These are phyloP conservation scores for Lasiosphaeris hirsuta DNA, from an alignment of 495 filamentous ascomycete species.

Conservation along the genomic window DNA sequence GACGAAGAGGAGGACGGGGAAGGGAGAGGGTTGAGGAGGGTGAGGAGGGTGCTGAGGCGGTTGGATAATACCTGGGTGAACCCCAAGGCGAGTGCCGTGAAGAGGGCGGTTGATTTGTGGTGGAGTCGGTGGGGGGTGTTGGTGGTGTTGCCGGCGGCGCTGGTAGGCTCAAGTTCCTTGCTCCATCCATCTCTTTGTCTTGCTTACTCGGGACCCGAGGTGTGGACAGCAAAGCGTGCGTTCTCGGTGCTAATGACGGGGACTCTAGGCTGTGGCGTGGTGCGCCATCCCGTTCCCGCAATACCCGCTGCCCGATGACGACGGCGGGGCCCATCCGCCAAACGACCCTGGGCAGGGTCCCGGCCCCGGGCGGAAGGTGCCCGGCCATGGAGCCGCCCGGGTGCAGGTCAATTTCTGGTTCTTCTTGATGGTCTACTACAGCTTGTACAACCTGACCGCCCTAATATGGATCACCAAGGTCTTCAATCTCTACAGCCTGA, in stretches of 20 bases:
- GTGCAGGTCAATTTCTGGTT: slow-evolving; percentile 66
- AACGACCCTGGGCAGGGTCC: slow-evolving; percentile 17
- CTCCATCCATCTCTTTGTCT: not conserved
- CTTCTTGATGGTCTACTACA: slow-evolving; percentile 63
- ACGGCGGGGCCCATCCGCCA: slow-evolving; percentile 25
- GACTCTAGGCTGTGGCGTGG: slow-evolving; percentile 54
- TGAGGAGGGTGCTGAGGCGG: slow-evolving; percentile 35
- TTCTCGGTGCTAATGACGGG: not conserved
- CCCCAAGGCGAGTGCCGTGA: slow-evolving; percentile 52
- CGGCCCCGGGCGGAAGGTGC: slow-evolving; percentile 36
- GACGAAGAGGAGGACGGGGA: slow-evolving; percentile 34
- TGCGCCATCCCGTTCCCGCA: slow-evolving; percentile 62
- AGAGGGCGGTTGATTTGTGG: slow-evolving; percentile 52
- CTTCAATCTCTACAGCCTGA: slow-evolving; percentile 64
- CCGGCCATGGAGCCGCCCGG: slow-evolving; percentile 57
- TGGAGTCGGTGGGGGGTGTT: slow-evolving; percentile 55
- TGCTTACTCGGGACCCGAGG: not conserved
- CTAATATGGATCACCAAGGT: slow-evolving; percentile 66
- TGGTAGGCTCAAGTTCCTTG: slow-evolving; percentile 46
- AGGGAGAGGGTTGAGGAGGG: slow-evolving; percentile 28
- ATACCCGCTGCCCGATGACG: slow-evolving; percentile 45
- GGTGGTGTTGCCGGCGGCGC: slow-evolving; percentile 52
- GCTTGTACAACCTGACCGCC: slow-evolving; percentile 60
- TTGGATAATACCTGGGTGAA: slow-evolving; percentile 53
- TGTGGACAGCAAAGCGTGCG: not conserved